A percentile compares a stretch with the other conserved stretches of the same genome.
phyloP scores from a whole-genome alignment of 2,329 filamentous ascomycete genomes.

The Moelleriella libera region DNA sequence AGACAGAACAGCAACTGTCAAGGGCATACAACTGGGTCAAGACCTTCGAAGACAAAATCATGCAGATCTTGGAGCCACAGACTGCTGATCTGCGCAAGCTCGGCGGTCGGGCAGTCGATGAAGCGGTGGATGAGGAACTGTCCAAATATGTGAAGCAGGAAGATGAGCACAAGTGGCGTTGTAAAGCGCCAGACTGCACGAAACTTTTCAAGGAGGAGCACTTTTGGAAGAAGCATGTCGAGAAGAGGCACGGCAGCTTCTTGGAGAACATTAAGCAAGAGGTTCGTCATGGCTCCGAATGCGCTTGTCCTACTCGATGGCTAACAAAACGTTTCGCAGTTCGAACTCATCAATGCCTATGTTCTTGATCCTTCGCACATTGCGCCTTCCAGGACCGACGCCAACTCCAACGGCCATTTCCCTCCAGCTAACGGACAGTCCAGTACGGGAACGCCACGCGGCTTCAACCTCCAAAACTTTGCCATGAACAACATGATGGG shows the following conservation, averaged over 20 bases:
- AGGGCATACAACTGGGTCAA: constrained; percentile 98
- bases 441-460: constrained; percentile 72
- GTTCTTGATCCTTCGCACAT: constrained; percentile 91
- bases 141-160: constrained; percentile 88
- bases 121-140: constrained; percentile 77
- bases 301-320: constrained; percentile 48
- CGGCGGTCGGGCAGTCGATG: constrained; percentile 74
- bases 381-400: constrained; percentile 81
- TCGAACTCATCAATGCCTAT: constrained; percentile 84
- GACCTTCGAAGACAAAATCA: constrained; percentile 93
- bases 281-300: constrained; percentile 70
- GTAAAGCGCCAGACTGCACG: constrained; percentile 88
- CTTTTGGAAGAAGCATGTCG: constrained; percentile 96
- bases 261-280: constrained; percentile 66
- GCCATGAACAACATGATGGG: constrained; percentile 43
- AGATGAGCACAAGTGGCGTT: constrained; percentile 92
- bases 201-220: constrained; percentile 96
- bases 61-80: constrained; percentile 84
- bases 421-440: constrained; percentile 64
- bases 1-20: constrained; percentile 82
- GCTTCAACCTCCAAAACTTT: constrained; percentile 75
- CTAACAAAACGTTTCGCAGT: constrained; percentile 31
- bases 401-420: constrained; percentile 93
- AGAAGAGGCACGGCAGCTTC: constrained; percentile 91
- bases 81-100: constrained; percentile 79